Evolutionary conservation across 129 eudicot species (phyloP), one percentile per base, ranked within the genome.

Genomic region (Lactuca saligna): DNA sequence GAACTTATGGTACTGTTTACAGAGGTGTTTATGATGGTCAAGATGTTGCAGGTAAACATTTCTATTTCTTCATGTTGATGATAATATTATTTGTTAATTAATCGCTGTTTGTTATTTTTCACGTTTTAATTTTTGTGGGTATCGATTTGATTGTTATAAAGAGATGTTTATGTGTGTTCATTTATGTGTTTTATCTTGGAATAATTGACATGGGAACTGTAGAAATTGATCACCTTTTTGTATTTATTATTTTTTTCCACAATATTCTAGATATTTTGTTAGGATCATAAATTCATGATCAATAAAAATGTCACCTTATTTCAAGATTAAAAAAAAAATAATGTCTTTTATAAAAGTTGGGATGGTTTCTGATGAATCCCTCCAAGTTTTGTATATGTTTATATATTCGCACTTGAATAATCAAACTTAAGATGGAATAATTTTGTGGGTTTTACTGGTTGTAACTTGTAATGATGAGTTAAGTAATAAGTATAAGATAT

Each of bases 1-100:
- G 98, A 6, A 89, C 98, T 15, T 88, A 86, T 82, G 98, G 98
- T 48, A 84, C 96, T 46, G 95, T 92, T 15, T 92, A 92, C 65
- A 80, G 75, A 73, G 98, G 87, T 64, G 57, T 72, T 76, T 92
- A 89, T 84, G 98, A 88, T 82, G 90, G 87, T 66, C 91, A 80
- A 75, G 95, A 92, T 82, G 98, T 92, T 82, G 98, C 98, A 74
- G 98, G 98, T 92, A 78, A 65, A 65, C 7, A 9, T 49, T n/a
- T n/a, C n/a, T n/a, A n/a, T n/a, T n/a, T 49, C 6, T 39, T 17
- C 29, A 49, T 58, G 25, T 8, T 59, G 0, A 38, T 51, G 53
- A 6, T 65, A 37, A 15, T 66, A 20, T 0, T 46, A 33, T 2
- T 74, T 29, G 8, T 74, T 58, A 34, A 16, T 56, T 64, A 42